Conservation (phyloP, 148 eudicot genomes). For the Chenopodium quinoa region DNA sequence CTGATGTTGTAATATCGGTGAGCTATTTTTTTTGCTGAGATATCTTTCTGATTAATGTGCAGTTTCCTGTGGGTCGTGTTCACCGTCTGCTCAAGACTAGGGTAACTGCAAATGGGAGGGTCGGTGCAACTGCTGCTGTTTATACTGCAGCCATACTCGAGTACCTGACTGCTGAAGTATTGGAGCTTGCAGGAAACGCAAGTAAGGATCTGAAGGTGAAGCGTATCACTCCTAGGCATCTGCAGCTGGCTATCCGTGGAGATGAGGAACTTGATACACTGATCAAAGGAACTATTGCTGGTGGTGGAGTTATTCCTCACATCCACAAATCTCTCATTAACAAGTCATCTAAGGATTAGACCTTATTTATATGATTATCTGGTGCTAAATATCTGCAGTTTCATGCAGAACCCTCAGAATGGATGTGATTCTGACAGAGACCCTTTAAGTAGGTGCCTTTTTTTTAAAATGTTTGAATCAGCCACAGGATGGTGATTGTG, state of each 20-base stretch:
- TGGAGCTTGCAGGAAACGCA: slow-evolving; percentile 64
- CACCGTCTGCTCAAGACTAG: slow-evolving; percentile 57
- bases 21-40: neutral
- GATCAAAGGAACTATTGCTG: slow-evolving; percentile 68
- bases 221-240: slow-evolving; percentile 66
- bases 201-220: slow-evolving; percentile 70
- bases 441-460: neutral
- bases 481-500: slow-evolving; percentile 18
- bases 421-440: slow-evolving; percentile 1
- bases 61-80: slow-evolving; percentile 71
- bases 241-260: slow-evolving; percentile 66
- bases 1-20: neutral
- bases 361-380: neutral
- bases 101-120: slow-evolving; percentile 56
- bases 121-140: slow-evolving; percentile 71
- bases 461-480: neutral
- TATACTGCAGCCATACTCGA: slow-evolving; percentile 66
- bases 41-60: slow-evolving; percentile 13
- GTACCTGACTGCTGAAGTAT: slow-evolving; percentile 64
- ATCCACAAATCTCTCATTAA: slow-evolving; percentile 69
- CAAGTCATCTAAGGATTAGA: slow-evolving; percentile 62
- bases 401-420: neutral
- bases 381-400: slow-evolving; percentile 14
- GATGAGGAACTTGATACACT: slow-evolving; percentile 69
- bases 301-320: slow-evolving; percentile 69